These are phyloP conservation scores for Phytopythium vexans DNA, from an alignment of 352 stramenopile genomes.

Conservation along the genomic window DNA sequence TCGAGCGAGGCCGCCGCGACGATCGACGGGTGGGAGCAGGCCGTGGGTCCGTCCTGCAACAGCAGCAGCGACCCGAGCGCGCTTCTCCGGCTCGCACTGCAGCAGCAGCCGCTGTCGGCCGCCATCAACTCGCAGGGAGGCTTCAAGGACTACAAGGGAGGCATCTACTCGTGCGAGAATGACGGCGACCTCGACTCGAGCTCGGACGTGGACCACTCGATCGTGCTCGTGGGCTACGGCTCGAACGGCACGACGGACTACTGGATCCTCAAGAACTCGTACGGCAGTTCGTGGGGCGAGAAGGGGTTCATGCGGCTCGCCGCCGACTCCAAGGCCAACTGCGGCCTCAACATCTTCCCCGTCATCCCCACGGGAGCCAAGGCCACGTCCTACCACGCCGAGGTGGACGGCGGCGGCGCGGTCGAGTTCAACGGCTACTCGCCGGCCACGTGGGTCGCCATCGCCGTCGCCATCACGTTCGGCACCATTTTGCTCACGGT, in stretches of 20 bases:
- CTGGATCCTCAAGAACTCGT: constrained; percentile 86
- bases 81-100: constrained; percentile 65
- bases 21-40: constrained; percentile 69
- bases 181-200: constrained; percentile 63
- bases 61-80: constrained; percentile 45
- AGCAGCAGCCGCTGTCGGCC: constrained; percentile 70
- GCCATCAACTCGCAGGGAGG: constrained; percentile 71
- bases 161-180: constrained; percentile 70
- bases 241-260: constrained; percentile 33
- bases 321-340: constrained; percentile 76
- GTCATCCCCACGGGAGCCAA: constrained; percentile 57
- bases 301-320: constrained; percentile 63
- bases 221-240: constrained; percentile 76
- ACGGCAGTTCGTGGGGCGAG: constrained; percentile 65
- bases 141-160: constrained; percentile 82
- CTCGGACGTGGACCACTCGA: constrained; percentile 62
- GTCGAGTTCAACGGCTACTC: constrained; percentile 33
- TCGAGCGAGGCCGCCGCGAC: constrained; percentile 42
- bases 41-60: constrained; percentile 52
- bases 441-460: constrained; percentile 30
- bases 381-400: constrained; percentile 35
- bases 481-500: constrained; percentile 33
- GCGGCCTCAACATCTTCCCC: constrained; percentile 70
- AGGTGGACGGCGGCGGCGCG: constrained; percentile 44
- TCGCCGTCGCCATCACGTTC: constrained; percentile 16